Evolutionary conservation across 768 basidiomycete species (phyloP).

Genomic region (Agrocybe pediades): DNA sequence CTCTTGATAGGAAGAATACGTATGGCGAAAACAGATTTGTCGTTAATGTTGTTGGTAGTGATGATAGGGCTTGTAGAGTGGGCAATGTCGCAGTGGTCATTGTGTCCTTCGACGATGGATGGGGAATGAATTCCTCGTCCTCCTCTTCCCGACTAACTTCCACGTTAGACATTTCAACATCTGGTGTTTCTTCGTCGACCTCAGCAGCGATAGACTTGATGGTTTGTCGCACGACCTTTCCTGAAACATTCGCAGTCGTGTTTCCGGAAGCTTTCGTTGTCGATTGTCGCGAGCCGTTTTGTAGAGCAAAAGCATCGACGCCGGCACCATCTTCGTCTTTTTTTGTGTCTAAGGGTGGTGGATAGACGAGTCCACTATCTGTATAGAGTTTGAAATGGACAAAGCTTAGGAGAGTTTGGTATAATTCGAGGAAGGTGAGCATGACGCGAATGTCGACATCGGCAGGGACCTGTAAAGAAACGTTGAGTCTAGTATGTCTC

Average conservation of each 20-base stretch:
- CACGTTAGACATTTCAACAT: slow-evolving; percentile 38
- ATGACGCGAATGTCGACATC: slow-evolving; percentile 99
- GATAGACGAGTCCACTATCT: slow-evolving; percentile 90
- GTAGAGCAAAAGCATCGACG: slow-evolving; percentile 83
- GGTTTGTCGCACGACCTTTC: slow-evolving; percentile 58
- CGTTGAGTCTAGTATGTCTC: slow-evolving; percentile 9
- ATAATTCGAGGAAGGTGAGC: slow-evolving; percentile 96
- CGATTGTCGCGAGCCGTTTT: slow-evolving; percentile 40
- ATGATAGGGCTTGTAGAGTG: slow-evolving; percentile 67
- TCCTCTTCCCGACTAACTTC: slow-evolving; percentile 34
- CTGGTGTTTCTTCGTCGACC: slow-evolving; percentile 29
- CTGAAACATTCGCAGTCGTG: slow-evolving; percentile 47
- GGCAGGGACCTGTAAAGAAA: slow-evolving; percentile 67
- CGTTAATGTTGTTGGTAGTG: slow-evolving; percentile 56
- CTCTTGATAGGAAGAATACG: slow-evolving; percentile 92
- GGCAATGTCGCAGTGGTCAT: slow-evolving; percentile 54
- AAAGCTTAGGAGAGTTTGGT: slow-evolving; percentile 95
- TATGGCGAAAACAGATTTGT: slow-evolving; percentile 80
- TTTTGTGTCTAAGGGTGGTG: slow-evolving; percentile 83
- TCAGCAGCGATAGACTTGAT: slow-evolving; percentile 54
- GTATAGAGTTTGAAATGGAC: slow-evolving; percentile 98
- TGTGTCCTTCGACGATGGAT: slow-evolving; percentile 47
- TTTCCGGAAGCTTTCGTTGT: slow-evolving; percentile 51
- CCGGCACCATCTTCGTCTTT: slow-evolving; percentile 88
- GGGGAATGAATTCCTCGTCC: slow-evolving; percentile 72